phyloP scores from a whole-genome alignment of 495 filamentous ascomycete species.

The Hyaloscypha variabilis region DNA sequence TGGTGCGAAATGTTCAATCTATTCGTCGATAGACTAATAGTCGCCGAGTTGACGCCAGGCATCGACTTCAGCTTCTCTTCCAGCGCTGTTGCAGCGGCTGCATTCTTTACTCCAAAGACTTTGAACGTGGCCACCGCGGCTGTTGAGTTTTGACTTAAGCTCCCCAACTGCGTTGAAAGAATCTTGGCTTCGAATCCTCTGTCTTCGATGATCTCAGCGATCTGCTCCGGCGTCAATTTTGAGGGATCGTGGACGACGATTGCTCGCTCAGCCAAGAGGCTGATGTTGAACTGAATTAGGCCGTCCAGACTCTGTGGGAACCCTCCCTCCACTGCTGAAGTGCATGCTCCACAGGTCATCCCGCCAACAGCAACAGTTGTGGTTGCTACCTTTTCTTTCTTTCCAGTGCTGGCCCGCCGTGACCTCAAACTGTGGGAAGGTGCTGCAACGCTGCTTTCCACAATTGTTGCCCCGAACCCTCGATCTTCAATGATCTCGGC shows the following conservation, averaged over 20 bases:
- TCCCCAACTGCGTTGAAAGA: constrained; percentile 58
- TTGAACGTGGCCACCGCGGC: constrained; percentile 70
- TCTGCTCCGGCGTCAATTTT: constrained; percentile 68
- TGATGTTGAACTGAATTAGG: constrained; percentile 88
- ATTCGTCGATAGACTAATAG: constrained; percentile 69
- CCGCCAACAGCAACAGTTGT: constrained; percentile 92
- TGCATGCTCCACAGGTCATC: constrained; percentile 97
- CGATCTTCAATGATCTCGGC: constrained; percentile 84
- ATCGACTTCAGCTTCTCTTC: constrained; percentile 67
- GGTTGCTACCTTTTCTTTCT: constrained; percentile 46
- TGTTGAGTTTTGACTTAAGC: constrained; percentile 45
- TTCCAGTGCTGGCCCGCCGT: constrained; percentile 20
- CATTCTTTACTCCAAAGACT: constrained; percentile 77
- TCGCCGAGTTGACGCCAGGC: constrained; percentile 71
- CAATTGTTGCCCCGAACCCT: constrained; percentile 86
- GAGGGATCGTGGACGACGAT: constrained; percentile 80
- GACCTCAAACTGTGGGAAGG: constrained; percentile 38
- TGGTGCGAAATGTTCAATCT: constrained; percentile 71
- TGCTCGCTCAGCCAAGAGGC: constrained; percentile 88
- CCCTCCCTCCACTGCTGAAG: constrained; percentile 82
- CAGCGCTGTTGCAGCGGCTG: constrained; percentile 67
- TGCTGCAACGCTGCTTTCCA: constrained; percentile 51
- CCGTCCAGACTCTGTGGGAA: constrained; percentile 71
- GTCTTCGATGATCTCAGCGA: constrained; percentile 90
- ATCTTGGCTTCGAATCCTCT: constrained; percentile 89